A percentile compares a stretch with the other conserved stretches of the same genome.
These are phyloP conservation scores for Globisporangium cederbergense DNA, from an alignment of 352 stramenopile species.

Conservation along the genomic window DNA sequence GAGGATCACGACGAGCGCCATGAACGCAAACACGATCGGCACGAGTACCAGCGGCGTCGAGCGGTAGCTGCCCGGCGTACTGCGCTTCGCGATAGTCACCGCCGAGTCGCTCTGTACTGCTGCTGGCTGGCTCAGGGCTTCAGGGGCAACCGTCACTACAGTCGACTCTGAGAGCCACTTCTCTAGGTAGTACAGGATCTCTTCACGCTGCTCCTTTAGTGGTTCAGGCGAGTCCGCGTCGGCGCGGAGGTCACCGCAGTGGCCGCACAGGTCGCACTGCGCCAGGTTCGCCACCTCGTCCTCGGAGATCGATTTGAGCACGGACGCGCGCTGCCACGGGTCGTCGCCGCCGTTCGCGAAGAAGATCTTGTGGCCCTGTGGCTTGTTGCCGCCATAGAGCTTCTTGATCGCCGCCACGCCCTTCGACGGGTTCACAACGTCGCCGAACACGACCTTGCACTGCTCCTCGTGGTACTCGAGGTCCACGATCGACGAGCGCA, in stretches of 20 bases:
- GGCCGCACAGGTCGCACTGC: constrained; percentile 75
- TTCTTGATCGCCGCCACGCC: constrained; percentile 59
- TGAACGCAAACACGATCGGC: constrained; percentile 52
- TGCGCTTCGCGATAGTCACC: not conserved
- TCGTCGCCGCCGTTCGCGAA: constrained; percentile 84
- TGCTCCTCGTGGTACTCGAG: constrained; percentile 80
- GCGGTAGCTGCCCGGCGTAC: constrained; percentile 19
- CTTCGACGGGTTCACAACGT: constrained; percentile 52
- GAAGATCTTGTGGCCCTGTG: constrained; percentile 74
- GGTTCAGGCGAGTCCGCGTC: constrained; percentile 46
- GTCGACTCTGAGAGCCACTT: constrained; percentile 47
- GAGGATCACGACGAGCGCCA: constrained; percentile 47
- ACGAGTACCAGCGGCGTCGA: constrained; percentile 72
- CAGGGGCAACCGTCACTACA: constrained; percentile 9
- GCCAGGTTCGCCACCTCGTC: constrained; percentile 68
- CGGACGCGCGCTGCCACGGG: constrained; percentile 80
- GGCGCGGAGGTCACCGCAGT: constrained; percentile 70
- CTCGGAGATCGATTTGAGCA: constrained; percentile 50
- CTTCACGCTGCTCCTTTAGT: constrained; percentile 61
- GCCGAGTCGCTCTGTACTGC: constrained; percentile 11
- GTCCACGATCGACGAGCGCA: constrained; percentile 66
- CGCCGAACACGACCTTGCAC: constrained; percentile 70
- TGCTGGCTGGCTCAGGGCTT: constrained; percentile 14
- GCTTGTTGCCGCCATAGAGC: constrained; percentile 73
- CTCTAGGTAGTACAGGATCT: constrained; percentile 59